Evolutionary conservation across 2,329 filamentous ascomycete genomes (phyloP), one percentile per base, ranked within the genome.

Genomic region (Calycina marina): DNA sequence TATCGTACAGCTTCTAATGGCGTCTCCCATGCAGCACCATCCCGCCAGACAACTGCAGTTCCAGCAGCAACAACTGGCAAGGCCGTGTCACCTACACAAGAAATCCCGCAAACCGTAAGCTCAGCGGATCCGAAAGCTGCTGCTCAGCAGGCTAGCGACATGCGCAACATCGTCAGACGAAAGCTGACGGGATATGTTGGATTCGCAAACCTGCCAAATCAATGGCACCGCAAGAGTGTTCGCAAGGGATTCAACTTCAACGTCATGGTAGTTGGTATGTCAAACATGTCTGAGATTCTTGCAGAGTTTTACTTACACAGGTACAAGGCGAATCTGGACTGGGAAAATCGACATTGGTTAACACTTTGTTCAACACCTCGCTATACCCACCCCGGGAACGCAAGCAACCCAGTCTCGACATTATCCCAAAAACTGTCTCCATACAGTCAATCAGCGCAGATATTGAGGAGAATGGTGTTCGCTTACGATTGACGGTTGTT

Each of bases 211-310:
- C 64, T 98, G 56, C 90, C 90, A 44, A 98, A 98, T 66, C 90
- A 98, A 65, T 98, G 90, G 90, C 90, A 98, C 69, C 88, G 90
- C 61, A 98, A 98, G 79, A 94, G 86, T 74, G 90, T 98, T 53
- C 84, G 90, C 57, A 98, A 98, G 65, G 90, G 90, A 41, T 98
- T 98, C 74, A 98, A 96, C 73, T 98, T 98, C 72, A 98, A 98
- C 58, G 90, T 98, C 49, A 98, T 98, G 90, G 90, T 98, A 61
- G 90, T 98, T 62, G 90, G 90, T 96, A 69, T 55, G 86, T 77
- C 34, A n/a, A 25, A 18, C 14, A 4, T 29, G 6, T 40, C 12
- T 11, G 15, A 29, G 9, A 10, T 25, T 22, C 18, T 25, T 13
- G 18, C 5, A 14, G n/a, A n/a, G 8, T 35, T n/a, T n/a, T n/a